Conservation (phyloP, 2,329 filamentous ascomycete genomes). For the Dendryphion nanum region DNA sequence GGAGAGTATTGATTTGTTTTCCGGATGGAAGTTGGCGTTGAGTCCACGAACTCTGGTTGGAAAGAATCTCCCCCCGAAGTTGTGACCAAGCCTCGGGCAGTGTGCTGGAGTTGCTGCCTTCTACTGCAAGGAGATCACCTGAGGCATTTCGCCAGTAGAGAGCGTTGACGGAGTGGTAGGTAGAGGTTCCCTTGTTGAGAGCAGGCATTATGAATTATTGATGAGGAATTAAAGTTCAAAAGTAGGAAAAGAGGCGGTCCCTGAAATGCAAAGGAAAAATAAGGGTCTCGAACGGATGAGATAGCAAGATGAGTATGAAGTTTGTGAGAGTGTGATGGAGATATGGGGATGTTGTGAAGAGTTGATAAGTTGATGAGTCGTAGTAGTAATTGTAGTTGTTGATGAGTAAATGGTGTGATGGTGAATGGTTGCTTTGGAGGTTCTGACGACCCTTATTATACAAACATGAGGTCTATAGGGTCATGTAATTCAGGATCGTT, state of each 20-base stretch:
- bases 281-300: background rate
- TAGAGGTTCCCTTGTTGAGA: constrained; percentile 28
- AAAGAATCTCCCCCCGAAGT: constrained; percentile 16
- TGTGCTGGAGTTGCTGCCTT: constrained; percentile 21
- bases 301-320: background rate
- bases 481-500: too few relatives aligned
- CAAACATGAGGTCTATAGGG: too few relatives aligned
- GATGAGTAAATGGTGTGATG: too few relatives aligned
- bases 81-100: constrained; percentile 19
- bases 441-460: too few relatives aligned
- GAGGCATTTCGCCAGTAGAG: constrained; percentile 26
- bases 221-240: too few relatives aligned
- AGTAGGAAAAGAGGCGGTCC: too few relatives aligned
- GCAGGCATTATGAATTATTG: constrained; percentile 10
- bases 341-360: background rate
- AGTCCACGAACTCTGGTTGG: constrained; percentile 12
- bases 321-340: too few relatives aligned
- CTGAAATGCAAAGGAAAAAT: too few relatives aligned
- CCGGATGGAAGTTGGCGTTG: constrained; percentile 21
- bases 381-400: background rate
- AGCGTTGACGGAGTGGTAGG: constrained; percentile 27
- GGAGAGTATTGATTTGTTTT: constrained; percentile 21
- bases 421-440: too few relatives aligned
- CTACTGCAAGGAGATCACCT: constrained; percentile 22
- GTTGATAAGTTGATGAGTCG: too few relatives aligned